These are phyloP conservation scores for Fonsecaea erecta DNA, from an alignment of 2,329 filamentous ascomycete genomes.

Conservation along the genomic window DNA sequence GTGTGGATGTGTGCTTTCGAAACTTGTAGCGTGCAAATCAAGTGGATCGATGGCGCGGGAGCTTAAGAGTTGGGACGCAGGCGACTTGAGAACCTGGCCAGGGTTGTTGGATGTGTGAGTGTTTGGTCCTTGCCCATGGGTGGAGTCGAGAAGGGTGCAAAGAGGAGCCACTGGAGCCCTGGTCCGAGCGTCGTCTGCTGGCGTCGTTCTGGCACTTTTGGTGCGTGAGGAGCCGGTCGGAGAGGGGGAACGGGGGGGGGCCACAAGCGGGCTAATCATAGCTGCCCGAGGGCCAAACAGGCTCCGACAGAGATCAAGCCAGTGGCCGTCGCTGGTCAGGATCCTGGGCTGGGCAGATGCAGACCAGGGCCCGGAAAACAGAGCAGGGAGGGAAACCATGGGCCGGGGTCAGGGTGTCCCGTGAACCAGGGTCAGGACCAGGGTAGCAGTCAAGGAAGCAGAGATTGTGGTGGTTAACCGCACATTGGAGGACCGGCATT, in stretches of 20 bases:
- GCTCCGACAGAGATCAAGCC: constrained; percentile 19
- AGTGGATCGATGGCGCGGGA: constrained; percentile 29
- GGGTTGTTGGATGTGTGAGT: constrained; percentile 17
- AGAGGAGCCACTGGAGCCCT: constrained; percentile 4
- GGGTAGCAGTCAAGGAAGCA: constrained; percentile 16
- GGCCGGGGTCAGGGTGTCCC: background rate
- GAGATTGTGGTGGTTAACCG: constrained; percentile 17
- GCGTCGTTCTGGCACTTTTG: constrained; percentile 20
- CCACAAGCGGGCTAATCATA: constrained; percentile 23
- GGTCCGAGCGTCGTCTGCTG: constrained; percentile 16
- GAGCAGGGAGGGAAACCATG: constrained; percentile 3
- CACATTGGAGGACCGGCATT: constrained; percentile 13
- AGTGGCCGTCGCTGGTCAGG: constrained; percentile 11
- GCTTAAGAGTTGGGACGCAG: constrained; percentile 19
- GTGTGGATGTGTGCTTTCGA: constrained; percentile 19
- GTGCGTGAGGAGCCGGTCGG: constrained; percentile 18
- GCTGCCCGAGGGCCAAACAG: constrained; percentile 19
- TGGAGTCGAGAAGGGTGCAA: constrained; percentile 12
- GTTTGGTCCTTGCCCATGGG: constrained; percentile 10
- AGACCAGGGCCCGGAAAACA: constrained; percentile 1
- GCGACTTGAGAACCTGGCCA: constrained; percentile 18
- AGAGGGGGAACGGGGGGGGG: constrained; percentile 14
- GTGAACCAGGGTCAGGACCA: constrained; percentile 22
- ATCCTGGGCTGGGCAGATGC: constrained; percentile 18
- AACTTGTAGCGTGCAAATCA: constrained; percentile 25